phyloP scores from a whole-genome alignment of 2,329 filamentous ascomycete species.

The Xylaria sp. region DNA sequence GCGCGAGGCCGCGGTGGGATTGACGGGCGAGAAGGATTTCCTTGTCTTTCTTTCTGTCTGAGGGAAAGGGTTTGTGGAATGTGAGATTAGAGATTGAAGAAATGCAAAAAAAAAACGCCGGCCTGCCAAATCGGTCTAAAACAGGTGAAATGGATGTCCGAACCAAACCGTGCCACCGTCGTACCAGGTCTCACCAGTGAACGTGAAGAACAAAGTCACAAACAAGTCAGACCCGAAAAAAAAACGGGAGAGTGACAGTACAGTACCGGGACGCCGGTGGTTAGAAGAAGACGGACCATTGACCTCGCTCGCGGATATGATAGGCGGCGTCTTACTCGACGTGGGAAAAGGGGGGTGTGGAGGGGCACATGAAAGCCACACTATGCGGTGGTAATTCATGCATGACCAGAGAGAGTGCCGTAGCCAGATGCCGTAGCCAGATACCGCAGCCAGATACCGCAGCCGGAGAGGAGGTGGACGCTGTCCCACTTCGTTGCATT shows the following conservation, averaged over 20 bases:
- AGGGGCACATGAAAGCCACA: conserved; percentile 26
- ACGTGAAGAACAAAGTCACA: conserved; percentile 1
- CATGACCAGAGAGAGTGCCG: conserved; percentile 33
- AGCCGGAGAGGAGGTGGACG: conserved; percentile 29
- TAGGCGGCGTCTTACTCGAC: conserved; percentile 28
- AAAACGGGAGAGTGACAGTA: conserved; percentile 1
- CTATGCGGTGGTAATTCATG: conserved; percentile 32
- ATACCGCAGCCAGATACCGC: conserved; percentile 26
- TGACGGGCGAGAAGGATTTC: conserved; percentile 2
- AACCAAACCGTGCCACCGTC: conserved; percentile 25
- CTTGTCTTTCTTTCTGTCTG: not conserved
- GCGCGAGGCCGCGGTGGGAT: conserved; percentile 16
- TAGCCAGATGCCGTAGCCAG: conserved; percentile 25
- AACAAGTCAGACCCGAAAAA: not conserved
- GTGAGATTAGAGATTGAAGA: conserved; percentile 16
- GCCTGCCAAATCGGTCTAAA: conserved; percentile 22
- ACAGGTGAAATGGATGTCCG: conserved; percentile 4
- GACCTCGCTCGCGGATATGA: conserved; percentile 20
- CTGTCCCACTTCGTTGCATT: conserved; percentile 34
- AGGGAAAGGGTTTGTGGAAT: conserved; percentile 13
- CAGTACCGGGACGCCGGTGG: conserved; percentile 27
- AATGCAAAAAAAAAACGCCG: not conserved
- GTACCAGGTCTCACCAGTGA: conserved; percentile 8
- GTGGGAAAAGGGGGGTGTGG: not conserved
- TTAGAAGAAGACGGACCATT: conserved; percentile 15